Base-by-base conservation (phyloP, 176 grass and related monocot species). In the Rhynchospora breviuscula region DNA sequence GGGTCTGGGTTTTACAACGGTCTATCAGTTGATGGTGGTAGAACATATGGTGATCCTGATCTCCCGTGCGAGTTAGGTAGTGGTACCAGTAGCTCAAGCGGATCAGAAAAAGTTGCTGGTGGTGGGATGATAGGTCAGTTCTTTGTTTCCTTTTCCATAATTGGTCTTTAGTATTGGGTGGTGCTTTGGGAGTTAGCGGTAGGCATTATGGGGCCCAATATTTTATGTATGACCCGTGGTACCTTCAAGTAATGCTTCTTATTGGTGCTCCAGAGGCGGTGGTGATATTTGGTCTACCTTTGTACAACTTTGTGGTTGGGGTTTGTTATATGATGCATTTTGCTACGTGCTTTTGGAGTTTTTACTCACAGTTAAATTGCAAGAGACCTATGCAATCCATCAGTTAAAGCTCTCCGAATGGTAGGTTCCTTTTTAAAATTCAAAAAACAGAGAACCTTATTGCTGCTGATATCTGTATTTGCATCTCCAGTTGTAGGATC, bases 1-100 rank as follows among this genome's bases (percentile, higher is more conserved):
- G 96, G 96, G 5, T 47, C 65, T 56, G 96, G 96, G 54, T 88
- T 91, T 90, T 98, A 95, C 70, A 93, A 98, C 80, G 96, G 91
- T 62, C 79, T 92, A 85, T 83, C 1, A 78, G 89, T 92, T 87
- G 85, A 88, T 48, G 96, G 96, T 63, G 96, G 96, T 60, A 68
- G 47, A 84, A 49, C 26, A 77, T 98, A 98, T 80, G 96, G 93
- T 59, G 87, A 90, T 89, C 82, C 93, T 65, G 88, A 95, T 89
- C 96, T 98, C 85, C 96, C 96, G 60, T 98, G 96, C 82, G 96
- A 98, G 86, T 90, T 95, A 83, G 96, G 96, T 77, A 98, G 96
- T 86, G 96, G 96, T 52, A 95, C 86, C 79, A 84, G 89, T 84
- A 88, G 91, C 86, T 91, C 92, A 85, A 67, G 84, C 25, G 92